Evolutionary conservation across 495 filamentous ascomycete genomes (phyloP).

Genomic region (Penicillium maclennaniae): DNA sequence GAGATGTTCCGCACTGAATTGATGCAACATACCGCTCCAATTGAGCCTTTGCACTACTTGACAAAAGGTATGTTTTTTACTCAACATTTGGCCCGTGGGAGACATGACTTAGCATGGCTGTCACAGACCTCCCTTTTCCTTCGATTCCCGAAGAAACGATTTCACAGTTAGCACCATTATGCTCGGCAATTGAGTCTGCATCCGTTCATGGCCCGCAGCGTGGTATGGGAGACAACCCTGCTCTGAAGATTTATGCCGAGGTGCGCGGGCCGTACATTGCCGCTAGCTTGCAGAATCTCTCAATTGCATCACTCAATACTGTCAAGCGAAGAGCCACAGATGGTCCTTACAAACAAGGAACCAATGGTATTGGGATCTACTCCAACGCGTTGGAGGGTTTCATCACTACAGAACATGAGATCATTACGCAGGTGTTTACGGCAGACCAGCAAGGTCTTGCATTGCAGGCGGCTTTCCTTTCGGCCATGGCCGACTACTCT

Average conservation of each 20-base stretch:
- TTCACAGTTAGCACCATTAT: slow-evolving; percentile 55
- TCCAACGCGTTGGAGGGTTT: slow-evolving; percentile 81
- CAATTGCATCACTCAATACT: slow-evolving; percentile 82
- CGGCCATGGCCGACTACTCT: slow-evolving; percentile 72
- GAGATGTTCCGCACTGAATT: slow-evolving; percentile 73
- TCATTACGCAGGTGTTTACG: slow-evolving; percentile 76
- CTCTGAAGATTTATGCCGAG: slow-evolving; percentile 77
- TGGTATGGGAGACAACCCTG: slow-evolving; percentile 51
- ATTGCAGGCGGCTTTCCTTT: slow-evolving; percentile 70
- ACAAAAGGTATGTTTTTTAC: slow-evolving; percentile 61
- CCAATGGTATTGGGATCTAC: slow-evolving; percentile 89
- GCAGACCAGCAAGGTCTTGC: slow-evolving; percentile 78
- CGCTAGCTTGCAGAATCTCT: slow-evolving; percentile 74
- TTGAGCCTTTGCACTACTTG: slow-evolving; percentile 89
- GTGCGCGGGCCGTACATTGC: slow-evolving; percentile 81
- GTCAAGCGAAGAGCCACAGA: slow-evolving; percentile 75
- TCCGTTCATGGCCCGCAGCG: slow-evolving; percentile 44
- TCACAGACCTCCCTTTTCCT: slow-evolving; percentile 63
- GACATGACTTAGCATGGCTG: neutral
- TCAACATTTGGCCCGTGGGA: neutral
- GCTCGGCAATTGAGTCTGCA: slow-evolving; percentile 53
- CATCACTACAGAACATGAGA: slow-evolving; percentile 83
- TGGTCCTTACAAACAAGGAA: slow-evolving; percentile 83
- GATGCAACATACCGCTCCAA: slow-evolving; percentile 63
- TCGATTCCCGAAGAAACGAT: slow-evolving; percentile 53